Conservation (phyloP, 2,329 filamentous ascomycete genomes). For the Arthrobotrys sphaeroides region DNA sequence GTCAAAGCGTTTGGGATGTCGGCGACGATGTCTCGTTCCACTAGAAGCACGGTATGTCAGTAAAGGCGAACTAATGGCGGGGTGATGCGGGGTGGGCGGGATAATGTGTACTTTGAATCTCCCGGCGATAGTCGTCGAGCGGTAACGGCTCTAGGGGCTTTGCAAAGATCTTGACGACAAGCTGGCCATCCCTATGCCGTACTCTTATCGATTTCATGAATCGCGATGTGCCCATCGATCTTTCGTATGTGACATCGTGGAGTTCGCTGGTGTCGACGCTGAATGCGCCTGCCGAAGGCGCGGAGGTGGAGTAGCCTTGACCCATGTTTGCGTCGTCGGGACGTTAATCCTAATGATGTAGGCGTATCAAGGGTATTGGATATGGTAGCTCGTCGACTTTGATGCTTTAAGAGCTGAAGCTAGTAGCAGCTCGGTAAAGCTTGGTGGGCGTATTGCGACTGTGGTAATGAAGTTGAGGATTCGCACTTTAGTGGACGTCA, state of each 20-base stretch:
- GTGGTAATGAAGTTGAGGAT: not conserved
- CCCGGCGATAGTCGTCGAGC: slow-evolving; percentile 79
- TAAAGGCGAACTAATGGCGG: not conserved
- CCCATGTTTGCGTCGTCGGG: slow-evolving; percentile 71
- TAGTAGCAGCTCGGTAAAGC: not conserved
- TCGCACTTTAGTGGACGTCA: slow-evolving; percentile 39
- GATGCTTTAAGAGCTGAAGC: not conserved
- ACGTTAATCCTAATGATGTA: slow-evolving; percentile 56
- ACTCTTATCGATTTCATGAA: slow-evolving; percentile 98
- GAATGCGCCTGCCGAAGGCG: slow-evolving; percentile 74
- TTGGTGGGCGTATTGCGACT: not conserved
- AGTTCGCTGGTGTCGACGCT: slow-evolving; percentile 89
- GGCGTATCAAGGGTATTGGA: slow-evolving; percentile 47
- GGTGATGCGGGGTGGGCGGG: not conserved
- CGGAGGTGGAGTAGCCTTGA: slow-evolving; percentile 80
- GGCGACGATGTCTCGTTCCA: slow-evolving; percentile 79
- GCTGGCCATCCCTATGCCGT: slow-evolving; percentile 86
- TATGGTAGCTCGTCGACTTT: slow-evolving; percentile 52
- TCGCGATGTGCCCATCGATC: slow-evolving; percentile 85
- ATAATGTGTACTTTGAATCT: slow-evolving; percentile 76
- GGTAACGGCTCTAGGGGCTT: slow-evolving; percentile 82
- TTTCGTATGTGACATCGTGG: slow-evolving; percentile 88
- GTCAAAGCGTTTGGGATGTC: slow-evolving; percentile 89
- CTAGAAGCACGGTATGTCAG: slow-evolving; percentile 63
- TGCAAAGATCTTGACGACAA: slow-evolving; percentile 92